These are phyloP conservation scores for Phytophthora uliginosa DNA, from an alignment of 352 stramenopile species.

Conservation along the genomic window DNA sequence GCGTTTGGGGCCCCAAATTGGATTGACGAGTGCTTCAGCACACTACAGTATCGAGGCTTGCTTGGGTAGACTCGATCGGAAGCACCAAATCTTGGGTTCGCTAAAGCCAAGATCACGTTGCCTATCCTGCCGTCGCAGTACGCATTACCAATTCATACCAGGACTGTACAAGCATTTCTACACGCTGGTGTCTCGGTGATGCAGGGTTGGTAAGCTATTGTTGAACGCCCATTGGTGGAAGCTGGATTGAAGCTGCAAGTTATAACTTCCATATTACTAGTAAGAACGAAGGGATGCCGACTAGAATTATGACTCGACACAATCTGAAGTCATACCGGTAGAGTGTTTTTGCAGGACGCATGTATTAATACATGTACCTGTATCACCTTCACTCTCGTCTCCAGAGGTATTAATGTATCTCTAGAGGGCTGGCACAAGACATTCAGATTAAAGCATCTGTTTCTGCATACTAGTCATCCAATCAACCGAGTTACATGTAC, in stretches of 20 bases:
- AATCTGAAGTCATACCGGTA: no score
- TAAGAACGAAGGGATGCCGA: no score
- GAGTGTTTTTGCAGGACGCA: no score
- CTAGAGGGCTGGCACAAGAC: no score
- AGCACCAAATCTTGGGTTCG: background rate
- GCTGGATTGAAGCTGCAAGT: background rate
- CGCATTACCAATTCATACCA: constrained; percentile 11
- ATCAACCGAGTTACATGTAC: background rate
- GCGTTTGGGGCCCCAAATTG: background rate
- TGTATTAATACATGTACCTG: no score
- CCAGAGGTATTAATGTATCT: no score
- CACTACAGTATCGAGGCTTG: background rate
- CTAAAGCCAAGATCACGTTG: background rate
- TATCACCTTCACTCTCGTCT: no score
- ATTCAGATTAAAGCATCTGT: background rate
- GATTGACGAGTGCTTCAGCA: background rate
- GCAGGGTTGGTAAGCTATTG: constrained; percentile 4
- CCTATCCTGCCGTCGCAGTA: constrained; percentile 7
- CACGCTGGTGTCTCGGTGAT: constrained; percentile 15
- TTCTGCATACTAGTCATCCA: background rate
- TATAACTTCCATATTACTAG: no score
- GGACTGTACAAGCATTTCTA: background rate
- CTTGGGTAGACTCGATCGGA: background rate
- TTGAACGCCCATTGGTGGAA: background rate
- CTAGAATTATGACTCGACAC: no score